A percentile compares a stretch with the other conserved stretches of the same genome.
Evolutionary conservation across 768 basidiomycete species (phyloP).

Genomic region (Trametes elegans): DNA sequence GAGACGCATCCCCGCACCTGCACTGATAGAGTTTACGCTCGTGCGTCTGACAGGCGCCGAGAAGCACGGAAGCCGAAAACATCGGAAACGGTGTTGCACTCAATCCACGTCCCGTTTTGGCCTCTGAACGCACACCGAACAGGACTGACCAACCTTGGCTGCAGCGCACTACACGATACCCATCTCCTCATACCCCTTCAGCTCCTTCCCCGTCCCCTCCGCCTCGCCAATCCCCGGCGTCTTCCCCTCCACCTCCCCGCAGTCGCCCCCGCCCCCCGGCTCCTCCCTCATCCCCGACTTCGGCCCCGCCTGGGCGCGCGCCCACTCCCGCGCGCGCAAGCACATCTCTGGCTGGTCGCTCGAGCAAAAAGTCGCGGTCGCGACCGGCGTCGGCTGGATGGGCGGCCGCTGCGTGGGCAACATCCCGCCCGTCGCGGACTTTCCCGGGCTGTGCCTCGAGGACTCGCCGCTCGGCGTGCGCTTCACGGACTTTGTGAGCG

Average conservation of each 20-base stretch:
- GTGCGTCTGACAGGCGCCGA: no score
- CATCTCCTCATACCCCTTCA: conserved; percentile 45
- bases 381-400: conserved; percentile 68
- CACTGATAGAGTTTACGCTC: no score
- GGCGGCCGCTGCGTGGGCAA: conserved; percentile 70
- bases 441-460: conserved; percentile 74
- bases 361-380: conserved; percentile 62
- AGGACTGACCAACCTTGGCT: background rate
- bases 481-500: conserved; percentile 65
- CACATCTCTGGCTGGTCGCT: conserved; percentile 51
- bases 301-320: conserved; percentile 21
- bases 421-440: conserved; percentile 50
- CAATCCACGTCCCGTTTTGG: no score
- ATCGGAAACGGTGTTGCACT: no score
- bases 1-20: no score
- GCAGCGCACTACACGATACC: conserved; percentile 34
- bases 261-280: conserved; percentile 49
- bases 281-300: conserved; percentile 45
- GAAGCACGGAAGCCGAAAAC: no score
- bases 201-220: conserved; percentile 61
- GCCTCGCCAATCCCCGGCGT: conserved; percentile 50
- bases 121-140: no score
- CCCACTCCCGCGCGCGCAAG: conserved; percentile 22
- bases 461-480: conserved; percentile 82
- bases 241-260: conserved; percentile 55